These are phyloP conservation scores for Arabidopsis thaliana DNA, from an alignment of 345 rosid genomes.

Conservation along the genomic window DNA sequence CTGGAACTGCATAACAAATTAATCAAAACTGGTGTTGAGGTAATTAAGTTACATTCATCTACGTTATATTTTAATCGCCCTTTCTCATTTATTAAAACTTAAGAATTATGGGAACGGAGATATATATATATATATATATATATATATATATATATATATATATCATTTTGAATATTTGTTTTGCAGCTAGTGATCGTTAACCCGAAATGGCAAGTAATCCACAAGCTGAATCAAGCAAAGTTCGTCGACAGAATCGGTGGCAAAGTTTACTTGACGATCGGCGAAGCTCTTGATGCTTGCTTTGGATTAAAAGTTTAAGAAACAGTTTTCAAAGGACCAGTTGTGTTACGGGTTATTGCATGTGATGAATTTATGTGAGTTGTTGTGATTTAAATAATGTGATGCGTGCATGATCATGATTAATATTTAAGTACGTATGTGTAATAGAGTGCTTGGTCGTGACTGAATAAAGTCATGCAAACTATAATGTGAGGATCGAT, in stretches of 20 bases:
- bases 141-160: neutral
- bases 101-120: neutral
- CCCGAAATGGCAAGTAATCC: conserved; percentile 85
- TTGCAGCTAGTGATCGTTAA: conserved; percentile 71
- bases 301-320: conserved; percentile 42
- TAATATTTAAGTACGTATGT: conserved; percentile 25
- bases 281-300: conserved; percentile 74
- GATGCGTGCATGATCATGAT: conserved; percentile 31
- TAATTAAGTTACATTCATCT: conserved; percentile 32
- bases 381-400: neutral
- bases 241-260: conserved; percentile 66
- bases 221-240: conserved; percentile 72
- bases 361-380: conserved; percentile 21
- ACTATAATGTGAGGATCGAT: conserved; percentile 16
- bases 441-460: conserved; percentile 28
- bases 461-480: conserved; percentile 40
- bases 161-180: neutral
- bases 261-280: conserved; percentile 65
- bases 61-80: neutral
- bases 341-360: conserved; percentile 19
- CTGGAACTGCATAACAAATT: conserved; percentile 67
- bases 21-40: conserved; percentile 59
- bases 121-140: neutral
- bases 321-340: neutral
- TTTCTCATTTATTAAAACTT: neutral